Base-by-base conservation (phyloP, 768 basidiomycete genomes). In the Naganishia antarctica region DNA sequence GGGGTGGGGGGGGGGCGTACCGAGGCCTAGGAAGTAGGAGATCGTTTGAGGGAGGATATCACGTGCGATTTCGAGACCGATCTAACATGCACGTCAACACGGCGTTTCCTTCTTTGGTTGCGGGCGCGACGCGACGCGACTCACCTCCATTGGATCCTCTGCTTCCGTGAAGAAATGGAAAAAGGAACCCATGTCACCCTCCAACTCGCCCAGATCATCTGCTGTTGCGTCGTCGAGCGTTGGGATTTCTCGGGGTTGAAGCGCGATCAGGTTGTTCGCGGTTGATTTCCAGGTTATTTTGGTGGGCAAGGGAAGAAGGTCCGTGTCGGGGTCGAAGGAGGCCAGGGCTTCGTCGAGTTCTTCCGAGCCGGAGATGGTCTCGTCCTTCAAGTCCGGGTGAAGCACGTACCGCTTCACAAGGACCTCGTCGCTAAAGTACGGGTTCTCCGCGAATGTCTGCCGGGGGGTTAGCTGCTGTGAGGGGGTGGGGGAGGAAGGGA, bases 381-480 rank as follows among this genome's bases (percentile, higher is more conserved):
- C 44, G 49, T 40, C 16, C 15, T 18, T 31, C 18, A 44, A 13
- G 11, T 51, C 66, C 3, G 63, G 51, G 6, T 58, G 57, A n/a
- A 75, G 63, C 8, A 67, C 59, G 65, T 69, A 77, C 25, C 68
- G 68, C 69, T 76, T 76, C 40, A 66, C 67, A 21, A 78, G 65
- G n/a, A 68, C 70, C 8, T 58, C 63, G 66, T 78, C 70, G 53
- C 62, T 53, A 68, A 78, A 78, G 67, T 69, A 78, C 0, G 76
- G 76, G 70, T 78, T 78, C 65, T 76, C 73, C 15, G 57, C 60
- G 68, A 78, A 78, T 51, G 71, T 70, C 76, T 76, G 48, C 46
- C n/a, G n/a, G n/a, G 48, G 6, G 50, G 32, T 25, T 26, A 21
- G 1, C 11, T 2, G 41, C n/a, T n/a, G n/a, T n/a, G n/a, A n/a